These are phyloP conservation scores for Fragaria vesca DNA, from an alignment of 306 rosid species.

Conservation along the genomic window DNA sequence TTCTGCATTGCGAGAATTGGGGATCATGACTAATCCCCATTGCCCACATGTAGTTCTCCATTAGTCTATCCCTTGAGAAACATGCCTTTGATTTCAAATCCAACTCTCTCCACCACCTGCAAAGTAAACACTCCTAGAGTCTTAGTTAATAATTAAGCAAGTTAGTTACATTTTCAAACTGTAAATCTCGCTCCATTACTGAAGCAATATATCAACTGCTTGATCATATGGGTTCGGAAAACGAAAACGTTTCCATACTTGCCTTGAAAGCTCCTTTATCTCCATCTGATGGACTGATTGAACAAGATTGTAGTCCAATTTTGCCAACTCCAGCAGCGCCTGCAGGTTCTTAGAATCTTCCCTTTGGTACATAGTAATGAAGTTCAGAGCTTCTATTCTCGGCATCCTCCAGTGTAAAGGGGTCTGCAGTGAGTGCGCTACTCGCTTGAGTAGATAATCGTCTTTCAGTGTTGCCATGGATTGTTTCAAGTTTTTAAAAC, in stretches of 20 bases:
- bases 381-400: constrained; percentile 27
- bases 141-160: no score
- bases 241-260: no score
- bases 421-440: constrained; percentile 16
- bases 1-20: constrained; percentile 26
- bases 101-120: constrained; percentile 37
- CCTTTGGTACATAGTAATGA: constrained; percentile 17
- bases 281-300: constrained; percentile 28
- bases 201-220: no score
- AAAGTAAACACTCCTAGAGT: no score
- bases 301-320: constrained; percentile 36
- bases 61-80: constrained; percentile 31
- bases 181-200: background rate
- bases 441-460: background rate
- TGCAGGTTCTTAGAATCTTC: background rate
- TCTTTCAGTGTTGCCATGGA: background rate
- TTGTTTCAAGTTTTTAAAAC: background rate
- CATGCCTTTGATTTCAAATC: constrained; percentile 16
- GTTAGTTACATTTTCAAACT: background rate
- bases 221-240: no score
- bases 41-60: constrained; percentile 37
- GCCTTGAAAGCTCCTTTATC: constrained; percentile 27
- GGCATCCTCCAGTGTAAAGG: constrained; percentile 30
- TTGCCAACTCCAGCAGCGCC: constrained; percentile 28
- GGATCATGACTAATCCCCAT: constrained; percentile 25